Conservation (phyloP, 78 protist genomes). For the Emiliania huxleyi region DNA sequence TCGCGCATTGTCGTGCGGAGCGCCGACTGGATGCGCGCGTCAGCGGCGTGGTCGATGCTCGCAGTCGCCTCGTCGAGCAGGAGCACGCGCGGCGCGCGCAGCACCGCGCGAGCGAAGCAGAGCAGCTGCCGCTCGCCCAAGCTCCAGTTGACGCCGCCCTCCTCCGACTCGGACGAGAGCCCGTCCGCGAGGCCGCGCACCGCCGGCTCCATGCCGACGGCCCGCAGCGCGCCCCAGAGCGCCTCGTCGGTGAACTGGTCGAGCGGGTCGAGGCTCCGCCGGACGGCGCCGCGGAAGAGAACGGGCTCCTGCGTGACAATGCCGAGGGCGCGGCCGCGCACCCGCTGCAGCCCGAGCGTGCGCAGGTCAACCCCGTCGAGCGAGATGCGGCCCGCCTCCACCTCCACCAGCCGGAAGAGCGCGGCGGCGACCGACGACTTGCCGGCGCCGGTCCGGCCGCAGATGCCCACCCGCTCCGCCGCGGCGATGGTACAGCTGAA, state of each 20-base stretch:
- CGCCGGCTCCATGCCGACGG: slow-evolving; percentile 25
- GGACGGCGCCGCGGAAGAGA: slow-evolving; percentile 33
- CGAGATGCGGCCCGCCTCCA: slow-evolving; percentile 10
- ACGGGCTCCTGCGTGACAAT: slow-evolving; percentile 42
- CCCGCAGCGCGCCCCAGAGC: slow-evolving; percentile 68
- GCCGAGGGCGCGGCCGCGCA: slow-evolving; percentile 35
- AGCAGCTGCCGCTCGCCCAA: slow-evolving; percentile 88
- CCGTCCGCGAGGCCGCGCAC: neutral
- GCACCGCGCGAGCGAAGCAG: slow-evolving; percentile 84
- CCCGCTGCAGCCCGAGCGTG: slow-evolving; percentile 21
- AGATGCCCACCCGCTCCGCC: slow-evolving; percentile 22
- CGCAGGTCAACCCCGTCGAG: slow-evolving; percentile 59
- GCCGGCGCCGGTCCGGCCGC: slow-evolving; percentile 53
- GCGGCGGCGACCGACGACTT: slow-evolving; percentile 15
- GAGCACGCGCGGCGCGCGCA: slow-evolving; percentile 45
- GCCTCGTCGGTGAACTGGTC: slow-evolving; percentile 57
- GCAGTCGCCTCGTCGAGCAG: slow-evolving; percentile 71
- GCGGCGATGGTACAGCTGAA: slow-evolving; percentile 7
- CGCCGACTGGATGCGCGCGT: slow-evolving; percentile 40
- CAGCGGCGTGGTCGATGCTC: slow-evolving; percentile 52
- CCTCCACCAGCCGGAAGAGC: slow-evolving; percentile 49
- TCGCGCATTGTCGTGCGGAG: slow-evolving; percentile 45
- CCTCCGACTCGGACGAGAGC: neutral
- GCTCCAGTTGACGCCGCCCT: slow-evolving; percentile 65
- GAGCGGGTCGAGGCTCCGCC: slow-evolving; percentile 53